phyloP scores from a whole-genome alignment of 2,329 filamentous ascomycete species.

The Talaromyces sp. region DNA sequence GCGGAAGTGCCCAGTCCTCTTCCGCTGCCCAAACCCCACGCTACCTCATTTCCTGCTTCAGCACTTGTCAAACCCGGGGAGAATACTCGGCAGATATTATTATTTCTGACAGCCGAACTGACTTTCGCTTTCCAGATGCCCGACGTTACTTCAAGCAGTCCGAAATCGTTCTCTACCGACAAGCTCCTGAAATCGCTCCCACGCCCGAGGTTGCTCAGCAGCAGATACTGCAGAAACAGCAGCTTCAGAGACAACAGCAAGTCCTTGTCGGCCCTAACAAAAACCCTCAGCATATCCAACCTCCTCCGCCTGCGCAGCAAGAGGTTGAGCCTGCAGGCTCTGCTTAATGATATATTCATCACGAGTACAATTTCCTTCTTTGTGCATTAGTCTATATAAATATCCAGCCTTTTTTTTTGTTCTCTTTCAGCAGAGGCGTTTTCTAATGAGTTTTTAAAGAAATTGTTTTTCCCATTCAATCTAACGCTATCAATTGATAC shows the following conservation, averaged over 20 bases:
- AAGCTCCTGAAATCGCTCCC: conserved; percentile 49
- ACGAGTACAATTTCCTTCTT: neutral
- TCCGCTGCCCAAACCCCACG: conserved; percentile 1
- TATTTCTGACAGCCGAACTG: neutral
- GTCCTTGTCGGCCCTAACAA: conserved; percentile 8
- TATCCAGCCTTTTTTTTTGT: neutral
- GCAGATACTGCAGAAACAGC: conserved; percentile 35
- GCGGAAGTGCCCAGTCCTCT: neutral
- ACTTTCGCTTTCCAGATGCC: conserved; percentile 58
- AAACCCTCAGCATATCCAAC: conserved; percentile 9
- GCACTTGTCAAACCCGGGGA: neutral
- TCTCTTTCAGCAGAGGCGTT: neutral
- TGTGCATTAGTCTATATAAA: neutral
- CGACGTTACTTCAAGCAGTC: conserved; percentile 98
- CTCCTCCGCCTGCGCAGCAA: conserved; percentile 4
- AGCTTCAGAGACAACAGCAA: conserved; percentile 18
- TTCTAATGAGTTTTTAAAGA: neutral
- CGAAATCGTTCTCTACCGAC: conserved; percentile 93
- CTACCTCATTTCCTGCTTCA: neutral
- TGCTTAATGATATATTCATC: conserved; percentile 16
- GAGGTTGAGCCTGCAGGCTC: conserved; percentile 28
- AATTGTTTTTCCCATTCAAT: neutral
- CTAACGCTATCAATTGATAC: no score
- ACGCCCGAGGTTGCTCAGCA: conserved; percentile 36
- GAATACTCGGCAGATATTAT: neutral